A percentile compares a stretch with the other conserved stretches of the same genome.
Evolutionary conservation across 805 yeast genomes (phyloP).

Genomic region (Dipodascopsis uninucleata): DNA sequence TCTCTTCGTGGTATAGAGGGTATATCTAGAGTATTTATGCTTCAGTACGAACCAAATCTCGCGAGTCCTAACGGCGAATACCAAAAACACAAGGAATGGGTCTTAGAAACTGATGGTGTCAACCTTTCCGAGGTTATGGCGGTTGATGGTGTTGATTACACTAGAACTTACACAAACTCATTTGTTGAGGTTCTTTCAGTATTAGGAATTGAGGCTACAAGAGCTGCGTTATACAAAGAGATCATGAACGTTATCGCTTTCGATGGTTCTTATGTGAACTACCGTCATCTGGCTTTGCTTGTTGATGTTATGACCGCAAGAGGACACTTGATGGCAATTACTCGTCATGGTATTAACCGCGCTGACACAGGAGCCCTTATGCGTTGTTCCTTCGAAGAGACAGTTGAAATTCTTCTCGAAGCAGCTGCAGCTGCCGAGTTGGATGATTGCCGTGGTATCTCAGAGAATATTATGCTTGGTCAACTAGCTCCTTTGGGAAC

Average conservation of each 20-base stretch:
- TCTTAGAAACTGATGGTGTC: slow-evolving; percentile 97
- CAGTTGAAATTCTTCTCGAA: slow-evolving; percentile 94
- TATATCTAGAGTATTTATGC: slow-evolving; percentile 75
- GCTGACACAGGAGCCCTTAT: slow-evolving; percentile 98
- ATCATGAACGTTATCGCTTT: slow-evolving; percentile 96
- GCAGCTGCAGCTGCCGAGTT: slow-evolving; percentile 98
- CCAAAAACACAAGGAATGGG: slow-evolving; percentile 92
- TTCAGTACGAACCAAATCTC: slow-evolving; percentile 41
- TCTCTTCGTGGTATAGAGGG: slow-evolving; percentile 95
- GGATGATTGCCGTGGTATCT: slow-evolving; percentile 97
- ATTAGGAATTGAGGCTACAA: slow-evolving; percentile 96
- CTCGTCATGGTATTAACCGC: slow-evolving; percentile 99
- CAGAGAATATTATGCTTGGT: slow-evolving; percentile 95
- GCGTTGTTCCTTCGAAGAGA: slow-evolving; percentile 99
- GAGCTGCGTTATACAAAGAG: slow-evolving; percentile 90
- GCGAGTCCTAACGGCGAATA: slow-evolving; percentile 75
- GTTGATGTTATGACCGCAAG: slow-evolving; percentile 98
- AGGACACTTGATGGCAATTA: slow-evolving; percentile 97
- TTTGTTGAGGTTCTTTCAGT: slow-evolving; percentile 94
- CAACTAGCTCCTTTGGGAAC: slow-evolving; percentile 99
- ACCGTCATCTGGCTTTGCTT: slow-evolving; percentile 94
- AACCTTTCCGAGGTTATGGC: slow-evolving; percentile 92
- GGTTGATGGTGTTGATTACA: slow-evolving; percentile 89
- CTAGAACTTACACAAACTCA: slow-evolving; percentile 90
- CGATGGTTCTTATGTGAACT: slow-evolving; percentile 98